A percentile compares a stretch with the other conserved stretches of the same genome.
Evolutionary conservation across 768 basidiomycete species (phyloP).

Genomic region (Phanerodontia chrysosporium): DNA sequence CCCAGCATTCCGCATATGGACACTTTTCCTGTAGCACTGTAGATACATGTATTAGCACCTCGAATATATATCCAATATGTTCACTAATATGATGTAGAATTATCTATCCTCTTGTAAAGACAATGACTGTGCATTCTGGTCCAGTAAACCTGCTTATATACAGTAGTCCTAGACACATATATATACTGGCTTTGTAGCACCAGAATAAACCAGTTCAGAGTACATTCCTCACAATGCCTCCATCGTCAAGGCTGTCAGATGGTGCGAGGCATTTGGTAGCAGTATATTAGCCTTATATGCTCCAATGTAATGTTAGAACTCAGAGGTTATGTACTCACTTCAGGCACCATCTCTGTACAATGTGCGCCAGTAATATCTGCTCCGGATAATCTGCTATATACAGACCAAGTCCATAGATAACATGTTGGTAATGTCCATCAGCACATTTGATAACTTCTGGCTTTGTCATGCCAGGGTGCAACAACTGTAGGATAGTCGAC

Average conservation of each 20-base stretch:
- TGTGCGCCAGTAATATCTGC: constrained; percentile 14
- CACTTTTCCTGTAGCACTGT: too few species aligned
- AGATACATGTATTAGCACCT: too few species aligned
- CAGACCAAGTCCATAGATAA: constrained; percentile 18
- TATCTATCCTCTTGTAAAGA: too few species aligned
- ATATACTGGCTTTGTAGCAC: too few species aligned
- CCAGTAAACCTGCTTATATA: too few species aligned
- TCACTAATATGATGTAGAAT: too few species aligned
- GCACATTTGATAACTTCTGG: constrained; percentile 12
- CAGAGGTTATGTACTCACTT: not conserved
- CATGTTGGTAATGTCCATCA: constrained; percentile 13
- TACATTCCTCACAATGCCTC: not conserved
- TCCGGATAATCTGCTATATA: constrained; percentile 22
- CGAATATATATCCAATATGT: too few species aligned
- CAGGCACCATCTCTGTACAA: constrained; percentile 17
- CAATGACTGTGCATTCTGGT: too few species aligned
- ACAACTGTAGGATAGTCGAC: not conserved
- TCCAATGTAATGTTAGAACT: not conserved
- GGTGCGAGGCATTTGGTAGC: constrained; percentile 5
- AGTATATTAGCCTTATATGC: not conserved
- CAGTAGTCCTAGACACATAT: too few species aligned
- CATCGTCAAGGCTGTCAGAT: not conserved
- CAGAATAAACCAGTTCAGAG: too few species aligned
- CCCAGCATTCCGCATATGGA: too few species aligned
- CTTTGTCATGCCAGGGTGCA: constrained; percentile 9